Evolutionary conservation across 805 yeast species (phyloP), one percentile per base, ranked within the genome.

Genomic region (Wickerhamomyces subpelliculosus): DNA sequence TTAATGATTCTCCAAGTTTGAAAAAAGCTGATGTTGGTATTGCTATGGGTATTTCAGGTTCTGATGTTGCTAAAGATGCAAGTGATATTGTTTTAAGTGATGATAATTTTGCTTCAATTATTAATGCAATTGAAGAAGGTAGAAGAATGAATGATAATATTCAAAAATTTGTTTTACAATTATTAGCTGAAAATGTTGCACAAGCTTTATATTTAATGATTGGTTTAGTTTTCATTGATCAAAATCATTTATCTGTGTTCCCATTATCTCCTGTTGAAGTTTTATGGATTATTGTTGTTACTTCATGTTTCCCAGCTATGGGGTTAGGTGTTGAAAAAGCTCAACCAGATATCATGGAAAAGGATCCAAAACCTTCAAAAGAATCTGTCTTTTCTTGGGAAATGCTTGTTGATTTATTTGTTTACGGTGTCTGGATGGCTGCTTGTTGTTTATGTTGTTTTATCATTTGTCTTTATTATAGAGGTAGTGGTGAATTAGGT

Each of bases 51-150:
- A 66, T 76, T 62, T 74, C 80, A 43, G 90, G 90, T 5, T 78
- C 85, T 11, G 90, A 83, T 63, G 90, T 83, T 29, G 90, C 90
- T n/a, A 83, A 83, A 57, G 86, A 82, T 56, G 87, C 88, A 6
- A 70, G 84, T 32, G 90, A 83, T 57, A 80, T 83, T 57, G 84
- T 83, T 14, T 67, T 83, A 36, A 71, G 82, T 18, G 90, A 83
- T 56, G 80, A 84, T 62, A 83, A 83, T 58, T 83, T 83, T 60
- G 84, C 89, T 5, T 80, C 89, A 14, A 83, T 83, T 54, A 68
- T 81, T 39, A 78, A 79, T 57, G 90, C 87, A 12, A 73, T 83
- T 40, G 87, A 81, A 56, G 90, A 83, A 61, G 90, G 90, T 26
- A 68, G 90, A 50, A 67, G 89, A 48, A 83, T 83, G 88, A 71